A percentile compares a stretch with the other conserved stretches of the same genome.
phyloP scores from a whole-genome alignment of 225 moss, liverwort and hornwort genomes.

The Straminergon stramineum region DNA sequence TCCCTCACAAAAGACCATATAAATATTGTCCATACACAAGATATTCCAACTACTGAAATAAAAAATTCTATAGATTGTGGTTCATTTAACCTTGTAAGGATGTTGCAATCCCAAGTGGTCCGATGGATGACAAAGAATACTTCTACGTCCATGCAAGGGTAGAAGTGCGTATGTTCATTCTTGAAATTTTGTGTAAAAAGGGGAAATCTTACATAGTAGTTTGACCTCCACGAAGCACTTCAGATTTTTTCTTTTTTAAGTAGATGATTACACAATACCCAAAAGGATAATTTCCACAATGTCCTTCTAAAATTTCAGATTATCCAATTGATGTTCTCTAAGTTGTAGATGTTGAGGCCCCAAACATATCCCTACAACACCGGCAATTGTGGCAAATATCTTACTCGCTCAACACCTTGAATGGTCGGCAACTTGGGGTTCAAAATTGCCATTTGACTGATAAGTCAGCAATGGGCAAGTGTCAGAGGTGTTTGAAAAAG shows the following conservation, averaged over 20 bases:
- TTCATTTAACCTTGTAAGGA: fast-evolving
- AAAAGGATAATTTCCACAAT: too few relatives aligned
- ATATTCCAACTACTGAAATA: background rate
- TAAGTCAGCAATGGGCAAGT: background rate
- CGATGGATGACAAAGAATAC: background rate
- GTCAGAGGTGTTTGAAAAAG: background rate
- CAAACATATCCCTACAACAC: background rate
- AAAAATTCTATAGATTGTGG: fast-evolving
- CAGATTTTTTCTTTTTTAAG: background rate
- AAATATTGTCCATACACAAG: background rate
- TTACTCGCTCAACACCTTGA: background rate
- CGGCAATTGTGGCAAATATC: background rate
- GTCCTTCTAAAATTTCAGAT: too few relatives aligned
- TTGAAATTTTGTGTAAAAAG: fast-evolving
- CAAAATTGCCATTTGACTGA: background rate
- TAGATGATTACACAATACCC: fast-evolving
- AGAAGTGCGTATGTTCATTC: fast-evolving
- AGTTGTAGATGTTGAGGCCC: background rate
- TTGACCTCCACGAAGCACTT: background rate
- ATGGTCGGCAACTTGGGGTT: background rate
- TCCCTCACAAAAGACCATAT: too few relatives aligned
- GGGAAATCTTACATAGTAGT: background rate
- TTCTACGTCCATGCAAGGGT: background rate
- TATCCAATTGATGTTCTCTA: background rate
- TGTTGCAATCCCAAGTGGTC: fast-evolving